phyloP scores from a whole-genome alignment of 2,329 filamentous ascomycete species.

The Knufia petricola region DNA sequence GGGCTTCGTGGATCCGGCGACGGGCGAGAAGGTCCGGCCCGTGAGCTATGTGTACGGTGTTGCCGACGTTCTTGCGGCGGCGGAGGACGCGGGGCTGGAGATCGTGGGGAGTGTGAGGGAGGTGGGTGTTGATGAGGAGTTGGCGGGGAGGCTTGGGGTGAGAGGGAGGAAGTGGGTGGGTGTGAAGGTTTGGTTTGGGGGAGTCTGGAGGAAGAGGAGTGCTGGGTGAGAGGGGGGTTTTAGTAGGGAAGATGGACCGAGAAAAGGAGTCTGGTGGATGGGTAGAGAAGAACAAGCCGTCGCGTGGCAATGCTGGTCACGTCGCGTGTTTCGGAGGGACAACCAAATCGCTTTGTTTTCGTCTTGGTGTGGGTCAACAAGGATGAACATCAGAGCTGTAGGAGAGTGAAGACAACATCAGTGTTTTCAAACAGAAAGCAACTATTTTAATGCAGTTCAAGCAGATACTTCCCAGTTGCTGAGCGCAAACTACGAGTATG shows the following conservation, averaged over 20 bases:
- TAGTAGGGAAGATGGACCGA: too few species aligned
- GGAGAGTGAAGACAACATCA: too few species aligned
- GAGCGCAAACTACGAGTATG: background rate
- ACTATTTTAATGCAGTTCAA: too few species aligned
- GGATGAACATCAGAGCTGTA: too few species aligned
- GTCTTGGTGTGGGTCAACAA: too few species aligned
- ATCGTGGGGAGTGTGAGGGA: slow-evolving; percentile 34
- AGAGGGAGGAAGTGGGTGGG: slow-evolving; percentile 54
- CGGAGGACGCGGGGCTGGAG: slow-evolving; percentile 37
- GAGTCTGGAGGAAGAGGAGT: slow-evolving; percentile 34
- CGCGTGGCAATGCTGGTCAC: too few species aligned
- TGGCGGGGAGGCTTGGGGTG: slow-evolving; percentile 50
- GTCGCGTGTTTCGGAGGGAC: too few species aligned
- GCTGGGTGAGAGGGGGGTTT: background rate
- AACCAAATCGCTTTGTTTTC: too few species aligned
- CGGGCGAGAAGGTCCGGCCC: slow-evolving; percentile 49
- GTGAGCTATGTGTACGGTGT: slow-evolving; percentile 49
- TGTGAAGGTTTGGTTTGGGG: slow-evolving; percentile 46
- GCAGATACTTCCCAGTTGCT: background rate
- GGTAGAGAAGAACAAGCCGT: too few species aligned
- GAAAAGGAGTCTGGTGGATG: too few species aligned
- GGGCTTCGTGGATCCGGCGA: slow-evolving; percentile 48
- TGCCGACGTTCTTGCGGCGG: slow-evolving; percentile 43
- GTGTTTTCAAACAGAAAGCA: too few species aligned
- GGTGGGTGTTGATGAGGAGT: slow-evolving; percentile 40